Base-by-base conservation (phyloP, 768 basidiomycete species). In the Phanerodontia chrysosporium region DNA sequence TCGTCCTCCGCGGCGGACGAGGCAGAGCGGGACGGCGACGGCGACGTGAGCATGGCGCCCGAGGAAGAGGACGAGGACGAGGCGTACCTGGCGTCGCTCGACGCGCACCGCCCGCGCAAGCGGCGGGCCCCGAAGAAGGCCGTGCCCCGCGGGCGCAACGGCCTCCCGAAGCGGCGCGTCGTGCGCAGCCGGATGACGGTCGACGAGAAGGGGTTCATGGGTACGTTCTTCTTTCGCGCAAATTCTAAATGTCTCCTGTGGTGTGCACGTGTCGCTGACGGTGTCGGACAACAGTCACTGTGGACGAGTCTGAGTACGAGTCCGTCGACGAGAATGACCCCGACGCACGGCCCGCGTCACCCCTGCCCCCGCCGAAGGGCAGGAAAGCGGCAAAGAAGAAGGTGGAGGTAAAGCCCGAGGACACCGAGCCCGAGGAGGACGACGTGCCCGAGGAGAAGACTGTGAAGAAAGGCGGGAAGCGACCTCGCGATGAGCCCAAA, bases 251-350 rank as follows among this genome's bases (percentile, higher is more conserved):
- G 55, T 55, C 36, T 60, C 32, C 32, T 35, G 32, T 35, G 6
- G 32, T 6, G 32, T 13, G 32, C 7, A 13, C 32, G 32, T 6
- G 32, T n/a, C 7, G 32, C 44, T 53, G 42, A 51, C 30, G 21
- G 39, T 24, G 25, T 21, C 22, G 27, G 39, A 10, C 45, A 53
- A 0, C 62, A 92, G 91, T 82, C 16, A 86, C 80, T 36, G 86
- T 90, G 67, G 91, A 92, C 67, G 88, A 89, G 67, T 89, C 89
- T 7, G 83, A 83, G 18, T 92, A 89, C 66, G 90, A 93, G 71
- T 90, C 89, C 9, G 87, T 87, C 8, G 81, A 81, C 8, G 87
- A 84, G 58, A 79, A 85, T 28, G 83, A 80, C 58, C 70, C 71
- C 2, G 77, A 69, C 27, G 59, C 62, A 44, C 51, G 52, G 24